Conservation (phyloP, 352 stramenopile species). For the Phytopythium kandeliae region DNA sequence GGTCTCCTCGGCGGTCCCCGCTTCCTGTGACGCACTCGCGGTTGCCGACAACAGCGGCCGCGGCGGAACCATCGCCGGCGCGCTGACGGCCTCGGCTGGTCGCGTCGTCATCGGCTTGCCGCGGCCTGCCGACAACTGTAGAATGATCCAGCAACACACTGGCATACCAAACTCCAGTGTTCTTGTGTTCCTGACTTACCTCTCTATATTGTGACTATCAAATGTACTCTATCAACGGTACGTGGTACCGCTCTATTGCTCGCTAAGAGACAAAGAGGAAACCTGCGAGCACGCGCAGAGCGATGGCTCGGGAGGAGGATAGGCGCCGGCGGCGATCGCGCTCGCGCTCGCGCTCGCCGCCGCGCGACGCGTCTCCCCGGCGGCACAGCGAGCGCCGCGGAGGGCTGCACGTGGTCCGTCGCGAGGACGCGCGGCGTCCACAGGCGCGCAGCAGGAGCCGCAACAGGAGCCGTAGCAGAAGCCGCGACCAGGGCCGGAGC, state of each 20-base stretch:
- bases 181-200: background rate
- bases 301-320: constrained; percentile 1
- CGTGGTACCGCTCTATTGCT: background rate
- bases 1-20: background rate
- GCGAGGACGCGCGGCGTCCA: constrained; percentile 4
- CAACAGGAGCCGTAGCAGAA: constrained; percentile 13
- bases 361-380: background rate
- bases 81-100: no score
- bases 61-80: no score
- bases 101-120: no score
- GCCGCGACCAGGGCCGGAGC: constrained; percentile 6
- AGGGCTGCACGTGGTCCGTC: constrained; percentile 26
- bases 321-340: background rate
- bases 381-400: constrained; percentile 3
- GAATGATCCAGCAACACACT: no score
- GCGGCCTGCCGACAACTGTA: no score
- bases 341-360: background rate
- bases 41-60: no score
- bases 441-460: background rate
- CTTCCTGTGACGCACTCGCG: no score
- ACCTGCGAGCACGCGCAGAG: no score
- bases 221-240: background rate
- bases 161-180: background rate
- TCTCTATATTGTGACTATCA: background rate
- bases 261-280: no score